Percentiles rank a stretch among this genome's conserved stretches.
Evolutionary conservation across 768 basidiomycete species (phyloP).

Genomic region (Suillus discolor): DNA sequence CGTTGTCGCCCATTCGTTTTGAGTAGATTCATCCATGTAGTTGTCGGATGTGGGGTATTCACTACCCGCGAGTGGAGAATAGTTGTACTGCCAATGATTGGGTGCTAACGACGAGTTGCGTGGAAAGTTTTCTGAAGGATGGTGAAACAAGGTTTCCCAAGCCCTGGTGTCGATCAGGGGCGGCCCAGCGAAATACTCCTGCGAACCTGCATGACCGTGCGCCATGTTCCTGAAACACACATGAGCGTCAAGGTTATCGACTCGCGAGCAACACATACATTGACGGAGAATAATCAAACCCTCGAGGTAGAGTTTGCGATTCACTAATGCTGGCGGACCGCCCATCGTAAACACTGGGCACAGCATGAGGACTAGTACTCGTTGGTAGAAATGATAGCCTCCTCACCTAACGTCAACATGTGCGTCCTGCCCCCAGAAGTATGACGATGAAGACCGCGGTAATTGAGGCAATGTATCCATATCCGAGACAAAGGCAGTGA

Average conservation of each 20-base stretch:
- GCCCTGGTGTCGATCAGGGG: background rate
- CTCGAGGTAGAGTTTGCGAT: background rate
- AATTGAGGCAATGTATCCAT: constrained; percentile 3
- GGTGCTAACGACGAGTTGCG: background rate
- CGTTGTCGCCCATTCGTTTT: background rate
- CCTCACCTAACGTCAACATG: constrained; percentile 2
- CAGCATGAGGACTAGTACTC: background rate
- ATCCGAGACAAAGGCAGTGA: constrained; percentile 4
- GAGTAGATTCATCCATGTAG: background rate
- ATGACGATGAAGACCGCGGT: background rate
- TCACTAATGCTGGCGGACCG: background rate
- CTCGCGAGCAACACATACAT: background rate
- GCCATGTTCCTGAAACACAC: background rate
- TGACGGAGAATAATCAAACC: background rate
- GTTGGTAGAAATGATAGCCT: background rate
- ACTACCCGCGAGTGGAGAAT: no score
- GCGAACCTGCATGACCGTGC: background rate
- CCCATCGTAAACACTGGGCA: background rate
- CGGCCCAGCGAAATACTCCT: background rate
- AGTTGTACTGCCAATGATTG: background rate
- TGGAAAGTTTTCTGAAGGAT: background rate
- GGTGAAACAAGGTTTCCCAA: background rate
- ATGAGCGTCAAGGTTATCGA: background rate
- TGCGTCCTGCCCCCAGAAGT: background rate
- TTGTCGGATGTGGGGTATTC: background rate